A percentile compares a stretch with the other conserved stretches of the same genome.
Evolutionary conservation across 1,284 basidiomycete genomes (phyloP).

Genomic region (Cutaneotrichosporon cutaneum): DNA sequence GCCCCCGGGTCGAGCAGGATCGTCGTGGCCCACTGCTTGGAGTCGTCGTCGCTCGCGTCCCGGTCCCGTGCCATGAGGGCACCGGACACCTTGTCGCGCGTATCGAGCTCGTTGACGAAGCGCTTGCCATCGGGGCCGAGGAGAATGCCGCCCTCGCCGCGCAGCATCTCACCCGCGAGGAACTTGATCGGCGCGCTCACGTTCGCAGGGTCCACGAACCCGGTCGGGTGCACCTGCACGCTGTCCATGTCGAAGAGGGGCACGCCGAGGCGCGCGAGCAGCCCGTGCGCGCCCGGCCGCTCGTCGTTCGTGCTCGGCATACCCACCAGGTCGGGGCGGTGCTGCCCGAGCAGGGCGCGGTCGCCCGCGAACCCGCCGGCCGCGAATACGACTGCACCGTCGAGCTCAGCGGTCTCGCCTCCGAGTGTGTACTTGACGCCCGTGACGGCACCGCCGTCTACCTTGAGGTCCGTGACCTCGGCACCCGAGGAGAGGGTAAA

Average conservation of each 20-base stretch:
- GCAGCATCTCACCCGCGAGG: slow-evolving; percentile 92
- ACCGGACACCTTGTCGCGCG: slow-evolving; percentile 6
- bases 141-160: slow-evolving; percentile 92
- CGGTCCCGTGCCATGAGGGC: slow-evolving; percentile 10
- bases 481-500: slow-evolving; percentile 13
- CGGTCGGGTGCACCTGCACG: slow-evolving; percentile 59
- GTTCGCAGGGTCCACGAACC: slow-evolving; percentile 94
- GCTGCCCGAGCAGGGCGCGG: slow-evolving; percentile 6
- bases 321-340: slow-evolving; percentile 20
- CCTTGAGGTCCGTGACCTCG: slow-evolving; percentile 10
- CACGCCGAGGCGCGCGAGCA: slow-evolving; percentile 14
- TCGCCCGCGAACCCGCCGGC: slow-evolving; percentile 22
- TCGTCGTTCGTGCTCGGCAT: slow-evolving; percentile 21
- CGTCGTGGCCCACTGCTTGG: slow-evolving; percentile 16
- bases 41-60: neutral
- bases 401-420: neutral
- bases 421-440: slow-evolving; percentile 8
- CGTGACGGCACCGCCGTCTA: neutral
- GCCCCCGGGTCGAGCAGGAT: slow-evolving; percentile 21
- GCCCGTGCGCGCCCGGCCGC: slow-evolving; percentile 8
- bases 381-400: slow-evolving; percentile 16
- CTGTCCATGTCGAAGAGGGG: slow-evolving; percentile 21
- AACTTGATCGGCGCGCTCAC: slow-evolving; percentile 82
- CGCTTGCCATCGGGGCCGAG: slow-evolving; percentile 87
- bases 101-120: slow-evolving; percentile 55